Percentiles rank a stretch among this genome's conserved stretches.
Evolutionary conservation across 305 asterid species (phyloP).

Genomic region (Fraxinus ornus): DNA sequence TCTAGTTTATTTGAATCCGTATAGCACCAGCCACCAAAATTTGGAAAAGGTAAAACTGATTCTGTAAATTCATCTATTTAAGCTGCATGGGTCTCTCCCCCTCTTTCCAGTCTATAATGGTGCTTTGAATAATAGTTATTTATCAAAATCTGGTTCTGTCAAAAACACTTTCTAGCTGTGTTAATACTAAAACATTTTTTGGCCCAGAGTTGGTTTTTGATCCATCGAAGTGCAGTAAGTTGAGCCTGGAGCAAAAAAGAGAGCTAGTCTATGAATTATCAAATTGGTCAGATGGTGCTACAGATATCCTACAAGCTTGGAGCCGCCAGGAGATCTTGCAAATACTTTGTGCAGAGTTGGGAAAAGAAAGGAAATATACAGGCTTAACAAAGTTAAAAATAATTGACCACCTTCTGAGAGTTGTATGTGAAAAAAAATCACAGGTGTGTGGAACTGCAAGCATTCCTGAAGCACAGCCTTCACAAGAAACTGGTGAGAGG

Average conservation of each 20-base stretch:
- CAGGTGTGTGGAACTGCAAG: constrained; percentile 27
- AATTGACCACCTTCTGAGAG: constrained; percentile 64
- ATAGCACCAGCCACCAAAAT: neutral
- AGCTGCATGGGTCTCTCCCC: neutral
- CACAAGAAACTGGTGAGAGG: constrained; percentile 41
- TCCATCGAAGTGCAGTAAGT: constrained; percentile 50
- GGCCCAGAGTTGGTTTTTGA: constrained; percentile 54
- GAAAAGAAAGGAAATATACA: constrained; percentile 66
- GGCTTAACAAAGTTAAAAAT: constrained; percentile 66
- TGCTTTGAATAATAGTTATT: neutral
- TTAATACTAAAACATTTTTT: constrained; percentile 9
- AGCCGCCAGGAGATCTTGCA: constrained; percentile 70
- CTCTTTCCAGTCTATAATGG: neutral
- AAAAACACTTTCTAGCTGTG: neutral
- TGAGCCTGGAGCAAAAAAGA: constrained; percentile 74
- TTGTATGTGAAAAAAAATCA: constrained; percentile 45
- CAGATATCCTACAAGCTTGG: constrained; percentile 61
- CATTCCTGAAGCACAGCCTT: constrained; percentile 30
- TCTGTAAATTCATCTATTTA: neutral
- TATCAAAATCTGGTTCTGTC: neutral
- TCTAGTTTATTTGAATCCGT: neutral
- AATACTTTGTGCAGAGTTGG: constrained; percentile 74
- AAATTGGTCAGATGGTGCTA: constrained; percentile 61
- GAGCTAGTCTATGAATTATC: constrained; percentile 61
- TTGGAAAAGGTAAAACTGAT: neutral